A percentile compares a stretch with the other conserved stretches of the same genome.
These are phyloP conservation scores for Lupinus albus DNA, from an alignment of 306 rosid genomes.

Conservation along the genomic window DNA sequence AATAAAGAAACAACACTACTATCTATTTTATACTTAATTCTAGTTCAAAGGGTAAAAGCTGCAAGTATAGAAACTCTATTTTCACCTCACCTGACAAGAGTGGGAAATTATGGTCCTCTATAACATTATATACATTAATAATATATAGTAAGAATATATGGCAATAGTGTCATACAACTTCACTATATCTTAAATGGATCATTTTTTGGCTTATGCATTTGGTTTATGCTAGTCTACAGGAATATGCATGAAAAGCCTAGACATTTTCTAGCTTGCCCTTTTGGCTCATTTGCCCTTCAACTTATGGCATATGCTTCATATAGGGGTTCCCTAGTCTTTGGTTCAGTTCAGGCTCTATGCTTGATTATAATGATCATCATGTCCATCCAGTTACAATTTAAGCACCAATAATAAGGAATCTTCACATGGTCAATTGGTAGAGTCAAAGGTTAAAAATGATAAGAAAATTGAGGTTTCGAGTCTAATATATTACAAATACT, in stretches of 20 bases:
- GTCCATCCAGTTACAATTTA: slow-evolving; percentile 13
- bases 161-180: slow-evolving; percentile 8
- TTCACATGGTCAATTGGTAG: no score
- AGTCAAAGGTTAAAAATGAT: no score
- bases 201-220: slow-evolving; percentile 30
- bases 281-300: slow-evolving; percentile 33
- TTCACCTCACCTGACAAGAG: slow-evolving; percentile 26
- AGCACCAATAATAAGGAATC: no score
- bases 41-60: slow-evolving; percentile 8
- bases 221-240: background rate
- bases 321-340: slow-evolving; percentile 41
- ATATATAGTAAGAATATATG: background rate
- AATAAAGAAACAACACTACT: background rate
- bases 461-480: no score
- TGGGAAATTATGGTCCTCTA: slow-evolving; percentile 4
- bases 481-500: no score
- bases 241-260: no score
- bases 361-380: slow-evolving; percentile 27
- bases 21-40: slow-evolving; percentile 26
- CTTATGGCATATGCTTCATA: slow-evolving; percentile 10
- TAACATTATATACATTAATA: slow-evolving; percentile 2
- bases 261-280: slow-evolving; percentile 35
- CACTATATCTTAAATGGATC: slow-evolving; percentile 25
- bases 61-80: slow-evolving; percentile 1
- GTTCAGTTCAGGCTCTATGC: background rate